These are phyloP conservation scores for Hordeum vulgare DNA, from an alignment of 176 grass and related monocot genomes.

Conservation along the genomic window DNA sequence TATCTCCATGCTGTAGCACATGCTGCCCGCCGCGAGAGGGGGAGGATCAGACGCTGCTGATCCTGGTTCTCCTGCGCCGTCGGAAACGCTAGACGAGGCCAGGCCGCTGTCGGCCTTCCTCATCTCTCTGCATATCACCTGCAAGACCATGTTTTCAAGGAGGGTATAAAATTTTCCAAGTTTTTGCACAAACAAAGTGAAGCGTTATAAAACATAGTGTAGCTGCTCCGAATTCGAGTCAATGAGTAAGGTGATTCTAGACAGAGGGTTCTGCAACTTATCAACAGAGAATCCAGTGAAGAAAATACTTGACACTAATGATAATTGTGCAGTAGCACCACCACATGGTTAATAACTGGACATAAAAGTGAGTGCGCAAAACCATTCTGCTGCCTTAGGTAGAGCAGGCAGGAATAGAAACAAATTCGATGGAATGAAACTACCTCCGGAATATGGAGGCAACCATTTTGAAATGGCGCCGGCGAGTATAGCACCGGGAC, in stretches of 20 bases:
- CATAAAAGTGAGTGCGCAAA: not conserved
- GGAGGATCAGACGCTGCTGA: not conserved
- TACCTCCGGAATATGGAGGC: constrained; percentile 67
- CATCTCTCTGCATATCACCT: constrained; percentile 92
- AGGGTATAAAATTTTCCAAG: too few species aligned
- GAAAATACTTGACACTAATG: not conserved
- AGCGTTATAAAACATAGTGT: not conserved
- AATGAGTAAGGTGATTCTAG: not conserved
- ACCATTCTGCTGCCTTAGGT: not conserved
- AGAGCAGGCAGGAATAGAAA: not conserved
- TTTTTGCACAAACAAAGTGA: too few species aligned
- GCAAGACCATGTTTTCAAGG: not conserved
- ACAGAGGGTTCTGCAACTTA: not conserved
- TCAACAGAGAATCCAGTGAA: not conserved
- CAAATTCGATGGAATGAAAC: not conserved
- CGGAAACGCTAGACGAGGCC: constrained; percentile 18
- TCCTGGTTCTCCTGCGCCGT: constrained; percentile 28
- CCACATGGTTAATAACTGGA: not conserved
- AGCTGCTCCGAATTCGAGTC: not conserved
- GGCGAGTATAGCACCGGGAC: constrained; percentile 81
- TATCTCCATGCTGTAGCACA: constrained; percentile 84
- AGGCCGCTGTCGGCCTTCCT: constrained; percentile 56
- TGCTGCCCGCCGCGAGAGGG: constrained; percentile 4
- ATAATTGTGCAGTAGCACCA: not conserved
- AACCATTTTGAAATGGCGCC: constrained; percentile 65